Percentiles rank a stretch among this genome's conserved stretches.
phyloP scores from a whole-genome alignment of 306 rosid species.

The Prunus mume region DNA sequence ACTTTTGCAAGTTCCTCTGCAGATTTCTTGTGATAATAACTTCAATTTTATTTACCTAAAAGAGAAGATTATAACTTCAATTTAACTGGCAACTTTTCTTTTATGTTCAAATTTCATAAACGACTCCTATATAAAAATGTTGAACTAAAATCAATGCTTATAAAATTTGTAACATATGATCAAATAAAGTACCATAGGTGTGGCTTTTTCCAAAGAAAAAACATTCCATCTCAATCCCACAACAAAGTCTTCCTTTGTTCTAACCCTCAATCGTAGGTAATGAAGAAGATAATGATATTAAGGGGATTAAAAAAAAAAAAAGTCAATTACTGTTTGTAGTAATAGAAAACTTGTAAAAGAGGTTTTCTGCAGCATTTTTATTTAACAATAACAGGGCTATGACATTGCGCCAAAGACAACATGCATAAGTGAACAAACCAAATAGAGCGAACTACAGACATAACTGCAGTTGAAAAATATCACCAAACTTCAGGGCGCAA shows the following conservation, averaged over 20 bases:
- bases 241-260: not conserved
- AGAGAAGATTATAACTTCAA: too few relatives aligned
- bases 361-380: conserved; percentile 46
- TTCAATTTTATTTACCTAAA: too few relatives aligned
- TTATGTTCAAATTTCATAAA: too few relatives aligned
- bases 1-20: too few relatives aligned
- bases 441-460: not conserved
- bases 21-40: too few relatives aligned
- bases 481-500: conserved; percentile 97
- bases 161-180: not conserved
- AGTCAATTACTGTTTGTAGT: conserved; percentile 7
- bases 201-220: not conserved
- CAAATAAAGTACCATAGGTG: not conserved
- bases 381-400: conserved; percentile 35
- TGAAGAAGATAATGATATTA: not conserved
- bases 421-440: conserved; percentile 26
- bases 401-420: conserved; percentile 27
- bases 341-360: conserved; percentile 20
- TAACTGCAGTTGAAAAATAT: conserved; percentile 27
- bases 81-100: too few relatives aligned
- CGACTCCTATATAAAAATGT: too few relatives aligned
- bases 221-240: not conserved
- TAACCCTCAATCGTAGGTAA: not conserved
- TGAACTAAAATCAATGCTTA: not conserved
- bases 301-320: not conserved